phyloP scores from a whole-genome alignment of 1,139 yeast species.

The Debaryomyces singareniensis region DNA sequence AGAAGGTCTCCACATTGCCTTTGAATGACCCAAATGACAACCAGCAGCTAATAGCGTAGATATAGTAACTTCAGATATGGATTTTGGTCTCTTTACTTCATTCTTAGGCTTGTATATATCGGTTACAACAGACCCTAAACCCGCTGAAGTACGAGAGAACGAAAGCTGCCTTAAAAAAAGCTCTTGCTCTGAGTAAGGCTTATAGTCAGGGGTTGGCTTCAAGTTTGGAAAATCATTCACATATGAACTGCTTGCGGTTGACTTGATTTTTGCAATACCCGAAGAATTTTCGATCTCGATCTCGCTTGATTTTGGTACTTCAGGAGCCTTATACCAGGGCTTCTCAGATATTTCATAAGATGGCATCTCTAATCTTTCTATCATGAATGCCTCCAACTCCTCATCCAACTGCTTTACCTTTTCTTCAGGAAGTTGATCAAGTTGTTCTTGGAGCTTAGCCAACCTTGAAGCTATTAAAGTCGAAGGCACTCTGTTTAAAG shows the following conservation, averaged over 20 bases:
- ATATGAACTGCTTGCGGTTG: constrained; percentile 23
- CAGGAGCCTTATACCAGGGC: constrained; percentile 31
- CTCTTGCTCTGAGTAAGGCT: constrained; percentile 65
- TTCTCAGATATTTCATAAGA: constrained; percentile 20
- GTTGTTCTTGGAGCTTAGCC: constrained; percentile 23
- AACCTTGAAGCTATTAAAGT: constrained; percentile 25
- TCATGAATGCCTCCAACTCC: constrained; percentile 36
- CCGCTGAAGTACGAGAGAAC: constrained; percentile 38
- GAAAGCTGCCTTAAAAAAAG: constrained; percentile 66
- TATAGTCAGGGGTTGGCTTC: constrained; percentile 39
- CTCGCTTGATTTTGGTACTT: constrained; percentile 1
- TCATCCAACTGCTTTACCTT: constrained; percentile 38
- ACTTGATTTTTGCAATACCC: constrained; percentile 13
- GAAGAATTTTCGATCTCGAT: constrained; percentile 8
- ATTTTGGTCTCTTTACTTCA: constrained; percentile 55
- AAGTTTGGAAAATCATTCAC: constrained; percentile 32
- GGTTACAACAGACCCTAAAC: constrained; percentile 59
- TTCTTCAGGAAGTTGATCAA: constrained; percentile 21
- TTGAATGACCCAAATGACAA: constrained; percentile 89
- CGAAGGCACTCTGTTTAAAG: constrained; percentile 33
- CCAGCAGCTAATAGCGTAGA: constrained; percentile 83
- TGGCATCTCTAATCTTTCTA: constrained; percentile 30
- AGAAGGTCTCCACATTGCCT: constrained; percentile 71
- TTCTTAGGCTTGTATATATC: constrained; percentile 66
- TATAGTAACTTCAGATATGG: constrained; percentile 52